These are phyloP conservation scores for Crithidia thermophila DNA, from an alignment of 208 protist species.

Conservation along the genomic window DNA sequence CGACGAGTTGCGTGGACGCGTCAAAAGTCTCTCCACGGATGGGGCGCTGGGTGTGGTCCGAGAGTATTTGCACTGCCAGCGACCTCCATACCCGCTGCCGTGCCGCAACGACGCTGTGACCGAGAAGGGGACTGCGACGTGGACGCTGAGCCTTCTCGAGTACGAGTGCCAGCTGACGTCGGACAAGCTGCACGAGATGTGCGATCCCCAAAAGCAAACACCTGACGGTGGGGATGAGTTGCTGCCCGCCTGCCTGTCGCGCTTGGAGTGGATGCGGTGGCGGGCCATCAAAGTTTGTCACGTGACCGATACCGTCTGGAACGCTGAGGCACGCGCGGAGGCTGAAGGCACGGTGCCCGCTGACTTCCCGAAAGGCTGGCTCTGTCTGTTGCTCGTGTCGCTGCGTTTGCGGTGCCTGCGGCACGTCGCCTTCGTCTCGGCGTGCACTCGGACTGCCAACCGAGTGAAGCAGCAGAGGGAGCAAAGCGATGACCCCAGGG, in stretches of 20 bases:
- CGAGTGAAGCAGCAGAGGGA: background rate
- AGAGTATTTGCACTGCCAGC: slow-evolving; percentile 11
- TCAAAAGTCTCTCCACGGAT: background rate
- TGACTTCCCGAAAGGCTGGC: slow-evolving; percentile 8
- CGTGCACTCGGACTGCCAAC: background rate
- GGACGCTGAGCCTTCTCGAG: slow-evolving; percentile 43
- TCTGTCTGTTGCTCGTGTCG: slow-evolving; percentile 19
- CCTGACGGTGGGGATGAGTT: background rate
- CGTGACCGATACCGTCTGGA: slow-evolving; percentile 22
- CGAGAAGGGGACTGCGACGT: slow-evolving; percentile 23
- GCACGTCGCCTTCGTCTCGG: slow-evolving; percentile 25
- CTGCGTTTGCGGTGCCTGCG: slow-evolving; percentile 37
- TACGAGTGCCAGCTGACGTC: slow-evolving; percentile 23
- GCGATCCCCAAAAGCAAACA: background rate
- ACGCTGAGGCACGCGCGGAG: background rate
- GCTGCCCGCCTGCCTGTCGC: background rate
- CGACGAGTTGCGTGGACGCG: slow-evolving; percentile 5
- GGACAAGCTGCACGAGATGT: slow-evolving; percentile 5
- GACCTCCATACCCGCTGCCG: background rate
- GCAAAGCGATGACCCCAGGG: background rate
- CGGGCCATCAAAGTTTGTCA: slow-evolving; percentile 20
- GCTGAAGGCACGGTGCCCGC: background rate
- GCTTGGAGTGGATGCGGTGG: background rate
- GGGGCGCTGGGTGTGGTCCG: slow-evolving; percentile 16
- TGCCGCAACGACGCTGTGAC: background rate